phyloP scores from a whole-genome alignment of 1,284 basidiomycete genomes.

The Trichosporon coremiiforme region DNA sequence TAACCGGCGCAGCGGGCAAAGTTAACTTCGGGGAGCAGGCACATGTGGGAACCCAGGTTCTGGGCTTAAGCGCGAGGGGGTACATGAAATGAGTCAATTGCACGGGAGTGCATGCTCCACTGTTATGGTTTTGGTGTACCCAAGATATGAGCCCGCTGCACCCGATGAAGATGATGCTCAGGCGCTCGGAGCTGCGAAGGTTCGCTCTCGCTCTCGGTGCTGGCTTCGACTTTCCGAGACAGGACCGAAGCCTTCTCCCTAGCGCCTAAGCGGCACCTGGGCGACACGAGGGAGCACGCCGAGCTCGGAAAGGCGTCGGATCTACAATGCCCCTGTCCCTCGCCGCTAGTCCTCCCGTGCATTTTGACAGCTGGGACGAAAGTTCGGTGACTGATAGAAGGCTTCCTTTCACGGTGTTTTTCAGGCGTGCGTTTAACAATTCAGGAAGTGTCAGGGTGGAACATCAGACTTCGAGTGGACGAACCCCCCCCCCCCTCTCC shows the following conservation, averaged over 20 bases:
- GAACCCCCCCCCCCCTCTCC: not conserved
- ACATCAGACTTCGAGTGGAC: not conserved
- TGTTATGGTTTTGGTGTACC: not conserved
- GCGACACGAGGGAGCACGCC: not conserved
- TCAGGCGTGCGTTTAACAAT: not conserved
- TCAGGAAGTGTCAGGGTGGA: not conserved
- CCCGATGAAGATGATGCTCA: not conserved
- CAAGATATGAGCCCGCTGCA: not conserved
- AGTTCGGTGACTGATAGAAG: not conserved
- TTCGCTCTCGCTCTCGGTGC: not conserved
- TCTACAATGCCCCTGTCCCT: not conserved
- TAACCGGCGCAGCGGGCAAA: conserved; percentile 1
- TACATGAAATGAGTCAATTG: not conserved
- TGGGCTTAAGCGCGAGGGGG: not conserved
- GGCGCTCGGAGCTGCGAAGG: not conserved
- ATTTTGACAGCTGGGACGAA: not conserved
- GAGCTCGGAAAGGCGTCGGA: not conserved
- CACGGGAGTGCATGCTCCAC: not conserved
- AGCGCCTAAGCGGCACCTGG: too few relatives aligned
- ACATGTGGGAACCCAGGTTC: not conserved
- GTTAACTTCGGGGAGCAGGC: not conserved
- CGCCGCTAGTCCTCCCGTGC: not conserved
- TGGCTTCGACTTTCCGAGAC: not conserved
- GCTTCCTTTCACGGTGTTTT: not conserved
- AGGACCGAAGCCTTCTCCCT: too few relatives aligned